phyloP scores from a whole-genome alignment of 2,329 filamentous ascomycete species.

The Talaromyces sp. region DNA sequence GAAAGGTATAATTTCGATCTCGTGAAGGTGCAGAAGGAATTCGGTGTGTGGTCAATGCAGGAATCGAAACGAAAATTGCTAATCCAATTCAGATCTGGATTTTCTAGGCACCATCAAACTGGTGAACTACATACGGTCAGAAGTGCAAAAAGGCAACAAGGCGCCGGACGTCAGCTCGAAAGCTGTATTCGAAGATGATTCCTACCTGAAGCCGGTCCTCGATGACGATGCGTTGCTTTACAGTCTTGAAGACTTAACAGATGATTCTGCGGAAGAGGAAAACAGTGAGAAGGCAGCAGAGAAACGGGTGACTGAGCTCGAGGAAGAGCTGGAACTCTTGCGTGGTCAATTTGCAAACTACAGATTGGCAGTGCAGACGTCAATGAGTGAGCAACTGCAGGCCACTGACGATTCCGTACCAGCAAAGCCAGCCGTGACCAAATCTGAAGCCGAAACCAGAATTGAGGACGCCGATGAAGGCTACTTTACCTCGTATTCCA shows the following conservation, averaged over 20 bases:
- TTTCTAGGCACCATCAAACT: constrained; percentile 69
- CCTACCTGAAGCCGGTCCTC: constrained; percentile 74
- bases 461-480: constrained; percentile 49
- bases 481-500: constrained; percentile 61
- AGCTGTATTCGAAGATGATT: constrained; percentile 66
- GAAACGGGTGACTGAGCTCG: constrained; percentile 51
- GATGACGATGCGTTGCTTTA: constrained; percentile 88
- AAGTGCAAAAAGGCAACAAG: constrained; percentile 41
- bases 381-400: constrained; percentile 60
- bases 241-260: constrained; percentile 70
- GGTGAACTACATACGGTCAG: constrained; percentile 59
- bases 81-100: constrained; percentile 50
- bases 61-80: constrained; percentile 12
- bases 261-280: constrained; percentile 28
- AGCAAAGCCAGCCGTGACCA: background rate
- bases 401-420: constrained; percentile 42
- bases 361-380: constrained; percentile 59
- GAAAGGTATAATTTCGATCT: constrained; percentile 64
- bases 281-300: constrained; percentile 28
- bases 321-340: constrained; percentile 56
- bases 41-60: constrained; percentile 35
- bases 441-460: background rate
- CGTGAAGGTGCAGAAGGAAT: constrained; percentile 49
- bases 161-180: constrained; percentile 54
- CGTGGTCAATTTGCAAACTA: constrained; percentile 60